These are phyloP conservation scores for Colletotrichum sidae DNA, from an alignment of 2,329 filamentous ascomycete genomes.

Conservation along the genomic window DNA sequence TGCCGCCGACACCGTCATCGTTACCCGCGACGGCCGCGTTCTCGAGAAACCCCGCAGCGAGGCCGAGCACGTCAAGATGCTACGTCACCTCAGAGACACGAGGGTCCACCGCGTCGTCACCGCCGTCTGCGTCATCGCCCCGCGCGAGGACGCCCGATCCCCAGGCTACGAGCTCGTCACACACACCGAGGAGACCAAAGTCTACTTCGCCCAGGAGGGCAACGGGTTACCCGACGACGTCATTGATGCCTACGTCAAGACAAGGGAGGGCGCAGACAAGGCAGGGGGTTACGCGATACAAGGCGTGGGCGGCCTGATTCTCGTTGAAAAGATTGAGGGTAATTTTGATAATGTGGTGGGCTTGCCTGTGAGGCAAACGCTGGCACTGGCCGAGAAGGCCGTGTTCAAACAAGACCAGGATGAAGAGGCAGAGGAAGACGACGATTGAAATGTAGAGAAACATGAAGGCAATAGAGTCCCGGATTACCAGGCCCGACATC, in stretches of 20 bases:
- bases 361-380: constrained; percentile 80
- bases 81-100: constrained; percentile 83
- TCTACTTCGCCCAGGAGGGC: constrained; percentile 80
- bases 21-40: constrained; percentile 79
- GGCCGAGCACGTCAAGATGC: constrained; percentile 84
- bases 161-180: constrained; percentile 88
- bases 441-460: constrained; percentile 48
- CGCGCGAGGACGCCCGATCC: constrained; percentile 80
- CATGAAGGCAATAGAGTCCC: neutral
- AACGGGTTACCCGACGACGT: constrained; percentile 79
- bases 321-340: constrained; percentile 91
- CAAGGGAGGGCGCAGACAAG: constrained; percentile 94
- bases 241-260: constrained; percentile 81
- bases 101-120: constrained; percentile 86
- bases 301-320: constrained; percentile 84
- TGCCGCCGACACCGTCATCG: constrained; percentile 91
- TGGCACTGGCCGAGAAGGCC: constrained; percentile 90
- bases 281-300: constrained; percentile 96
- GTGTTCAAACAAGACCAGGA: constrained; percentile 79
- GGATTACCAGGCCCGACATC: too few relatives aligned
- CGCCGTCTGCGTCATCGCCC: constrained; percentile 84
- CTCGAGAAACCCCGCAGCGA: constrained; percentile 91
- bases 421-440: constrained; percentile 62
- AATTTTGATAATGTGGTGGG: constrained; percentile 95
- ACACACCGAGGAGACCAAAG: constrained; percentile 89